Percentiles rank a stretch among this genome's conserved stretches.
Evolutionary conservation across 1,284 basidiomycete species (phyloP).

Genomic region (Ganoderma meredithae): DNA sequence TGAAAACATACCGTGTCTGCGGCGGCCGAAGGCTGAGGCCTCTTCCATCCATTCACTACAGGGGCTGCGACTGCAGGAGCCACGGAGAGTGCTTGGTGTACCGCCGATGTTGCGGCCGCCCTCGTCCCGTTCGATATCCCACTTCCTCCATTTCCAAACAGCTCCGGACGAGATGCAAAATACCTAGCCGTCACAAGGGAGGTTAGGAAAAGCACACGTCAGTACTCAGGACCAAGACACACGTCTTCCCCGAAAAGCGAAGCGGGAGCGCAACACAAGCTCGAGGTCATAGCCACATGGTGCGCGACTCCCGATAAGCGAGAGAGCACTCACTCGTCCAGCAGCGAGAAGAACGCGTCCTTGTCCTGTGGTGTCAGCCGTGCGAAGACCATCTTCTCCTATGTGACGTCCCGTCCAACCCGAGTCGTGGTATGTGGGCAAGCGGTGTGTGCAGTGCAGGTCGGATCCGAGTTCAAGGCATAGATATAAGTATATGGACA

Average conservation of each 20-base stretch:
- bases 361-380: conserved; percentile 71
- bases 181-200: conserved; percentile 55
- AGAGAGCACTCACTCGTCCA: conserved; percentile 67
- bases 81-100: conserved; percentile 55
- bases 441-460: conserved; percentile 3
- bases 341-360: conserved; percentile 78
- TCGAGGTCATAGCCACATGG: background rate
- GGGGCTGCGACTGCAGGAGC: conserved; percentile 47
- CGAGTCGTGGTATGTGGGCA: background rate
- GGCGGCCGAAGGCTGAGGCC: conserved; percentile 9
- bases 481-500: conserved; percentile 10
- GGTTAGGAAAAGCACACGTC: conserved; percentile 6
- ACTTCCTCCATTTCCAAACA: conserved; percentile 44
- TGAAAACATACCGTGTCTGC: conserved; percentile 28
- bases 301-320: background rate
- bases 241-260: background rate
- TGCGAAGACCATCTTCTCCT: conserved; percentile 54
- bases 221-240: background rate
- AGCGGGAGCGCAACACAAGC: background rate
- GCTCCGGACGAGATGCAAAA: conserved; percentile 77
- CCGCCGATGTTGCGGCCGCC: conserved; percentile 50
- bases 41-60: conserved; percentile 31
- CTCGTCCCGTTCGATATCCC: conserved; percentile 4
- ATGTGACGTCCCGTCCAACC: background rate
- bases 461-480: conserved; percentile 11